Base-by-base conservation (phyloP, 2,329 filamentous ascomycete species). In the Diaporthe nobilis region DNA sequence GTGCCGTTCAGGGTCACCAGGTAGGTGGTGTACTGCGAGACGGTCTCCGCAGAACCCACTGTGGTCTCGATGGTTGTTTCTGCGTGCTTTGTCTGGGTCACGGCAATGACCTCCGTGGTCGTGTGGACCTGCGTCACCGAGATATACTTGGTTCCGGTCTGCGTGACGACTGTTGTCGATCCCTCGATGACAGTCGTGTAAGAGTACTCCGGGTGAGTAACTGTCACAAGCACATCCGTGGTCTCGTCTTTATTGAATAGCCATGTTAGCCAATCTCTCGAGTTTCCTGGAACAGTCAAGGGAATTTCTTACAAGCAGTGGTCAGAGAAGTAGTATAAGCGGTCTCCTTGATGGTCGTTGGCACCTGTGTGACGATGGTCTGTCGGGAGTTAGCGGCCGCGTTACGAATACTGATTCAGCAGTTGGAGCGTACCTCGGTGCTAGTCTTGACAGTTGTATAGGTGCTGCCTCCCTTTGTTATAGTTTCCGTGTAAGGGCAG, bases 181-280 rank as follows among this genome's bases (percentile, higher is more conserved):
- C 85, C 85, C 73, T 81, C 79, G 2, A 85, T 83, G 55, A 87
- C 82, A n/a, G 87, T 88, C 7, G 86, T 86, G 79, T 85, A 84
- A 70, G 81, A 82, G 71, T 82, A 85, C 68, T 84, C 85, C 10
- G 84, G 83, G 78, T 80, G 84, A 17, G 85, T 84, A 58, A 85
- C 82, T 31, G 83, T 84, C 71, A 82, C 79, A 72, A 83, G 83
- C n/a, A 86, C 82, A 49, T 85, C 80, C 7, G 84, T 85, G 15
- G 81, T 84, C 74, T 79, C 79, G 37, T 82, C 63, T 67, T n/a
- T n/a, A n/a, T n/a, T 49, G 61, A 81, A 57, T 4, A 22, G 51
- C 12, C 2, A 42, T 6, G 34, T 71, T 58, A 71, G 68, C 42
- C 42, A 49, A 22, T 37, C 22, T 55, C 20, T 5, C 22, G 28